Evolutionary conservation across 192 early-diverging fungal species (phyloP).

Genomic region (Kickxella alabastrina): DNA sequence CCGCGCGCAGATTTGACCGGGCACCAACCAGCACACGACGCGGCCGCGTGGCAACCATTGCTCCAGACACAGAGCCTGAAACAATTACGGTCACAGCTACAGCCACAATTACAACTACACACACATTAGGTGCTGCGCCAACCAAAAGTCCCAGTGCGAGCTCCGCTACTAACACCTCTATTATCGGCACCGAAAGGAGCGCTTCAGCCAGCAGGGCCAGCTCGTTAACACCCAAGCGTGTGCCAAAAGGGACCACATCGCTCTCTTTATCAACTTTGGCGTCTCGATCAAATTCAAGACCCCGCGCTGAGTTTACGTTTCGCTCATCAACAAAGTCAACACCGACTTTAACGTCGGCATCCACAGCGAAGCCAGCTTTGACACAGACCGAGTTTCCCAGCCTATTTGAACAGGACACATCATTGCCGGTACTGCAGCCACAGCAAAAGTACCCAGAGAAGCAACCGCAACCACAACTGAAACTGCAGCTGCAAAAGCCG

Average conservation of each 20-base stretch:
- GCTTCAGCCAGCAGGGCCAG: too few relatives aligned
- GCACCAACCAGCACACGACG: constrained; percentile 22
- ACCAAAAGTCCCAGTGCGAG: not conserved
- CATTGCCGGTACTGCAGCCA: not conserved
- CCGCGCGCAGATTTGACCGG: constrained; percentile 40
- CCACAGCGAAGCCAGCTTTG: not conserved
- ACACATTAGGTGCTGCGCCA: too few relatives aligned
- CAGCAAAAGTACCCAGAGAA: too few relatives aligned
- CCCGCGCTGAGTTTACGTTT: constrained; percentile 29
- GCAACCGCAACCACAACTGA: not conserved
- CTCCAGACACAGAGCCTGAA: constrained; percentile 3
- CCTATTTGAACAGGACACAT: constrained; percentile 7
- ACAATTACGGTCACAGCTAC: not conserved
- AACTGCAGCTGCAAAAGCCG: constrained; percentile 3
- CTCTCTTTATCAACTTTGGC: too few relatives aligned
- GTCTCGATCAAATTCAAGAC: too few relatives aligned
- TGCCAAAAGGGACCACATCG: not conserved
- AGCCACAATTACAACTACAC: not conserved
- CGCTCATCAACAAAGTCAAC: constrained; percentile 7
- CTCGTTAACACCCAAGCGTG: constrained; percentile 5
- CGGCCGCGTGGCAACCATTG: constrained; percentile 1
- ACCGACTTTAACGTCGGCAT: not conserved
- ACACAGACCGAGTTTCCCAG: constrained; percentile 18
- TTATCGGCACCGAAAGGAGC: too few relatives aligned
- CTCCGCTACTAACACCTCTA: not conserved